A percentile compares a stretch with the other conserved stretches of the same genome.
Evolutionary conservation across 495 filamentous ascomycete genomes (phyloP).

Genomic region (Neurospora pannonica): DNA sequence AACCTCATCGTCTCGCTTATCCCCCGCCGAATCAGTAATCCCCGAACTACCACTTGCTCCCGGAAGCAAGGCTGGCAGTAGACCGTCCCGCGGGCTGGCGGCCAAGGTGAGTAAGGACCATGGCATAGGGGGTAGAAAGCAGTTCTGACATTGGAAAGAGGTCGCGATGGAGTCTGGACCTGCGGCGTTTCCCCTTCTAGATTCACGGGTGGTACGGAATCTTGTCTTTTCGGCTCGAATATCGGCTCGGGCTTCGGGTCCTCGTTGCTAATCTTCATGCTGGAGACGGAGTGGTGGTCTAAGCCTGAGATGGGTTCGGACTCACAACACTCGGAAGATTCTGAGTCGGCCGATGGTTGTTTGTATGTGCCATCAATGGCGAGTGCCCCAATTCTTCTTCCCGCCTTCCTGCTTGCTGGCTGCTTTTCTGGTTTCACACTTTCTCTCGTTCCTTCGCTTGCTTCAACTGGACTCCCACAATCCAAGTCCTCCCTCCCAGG

Average conservation of each 20-base stretch:
- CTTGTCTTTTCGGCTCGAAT: neutral
- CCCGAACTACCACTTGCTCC: neutral
- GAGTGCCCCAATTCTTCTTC: neutral
- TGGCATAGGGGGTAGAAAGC: neutral
- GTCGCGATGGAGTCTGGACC: neutral
- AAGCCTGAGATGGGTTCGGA: neutral
- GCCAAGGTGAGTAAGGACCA: neutral
- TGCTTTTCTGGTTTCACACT: neutral
- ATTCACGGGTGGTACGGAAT: neutral
- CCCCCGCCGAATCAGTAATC: neutral
- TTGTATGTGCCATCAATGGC: neutral
- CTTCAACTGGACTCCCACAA: neutral
- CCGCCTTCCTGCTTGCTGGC: neutral
- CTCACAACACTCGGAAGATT: neutral
- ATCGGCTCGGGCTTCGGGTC: neutral
- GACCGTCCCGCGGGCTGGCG: neutral
- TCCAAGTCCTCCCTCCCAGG: neutral
- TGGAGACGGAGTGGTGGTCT: neutral
- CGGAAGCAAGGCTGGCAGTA: neutral
- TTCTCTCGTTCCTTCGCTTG: neutral
- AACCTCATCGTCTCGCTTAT: neutral
- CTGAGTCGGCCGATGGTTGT: neutral
- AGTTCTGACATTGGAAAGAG: neutral
- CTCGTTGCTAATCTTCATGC: neutral
- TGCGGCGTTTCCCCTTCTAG: neutral